Conservation (phyloP, 441 rosid species). For the Mallotus japonicus region DNA sequence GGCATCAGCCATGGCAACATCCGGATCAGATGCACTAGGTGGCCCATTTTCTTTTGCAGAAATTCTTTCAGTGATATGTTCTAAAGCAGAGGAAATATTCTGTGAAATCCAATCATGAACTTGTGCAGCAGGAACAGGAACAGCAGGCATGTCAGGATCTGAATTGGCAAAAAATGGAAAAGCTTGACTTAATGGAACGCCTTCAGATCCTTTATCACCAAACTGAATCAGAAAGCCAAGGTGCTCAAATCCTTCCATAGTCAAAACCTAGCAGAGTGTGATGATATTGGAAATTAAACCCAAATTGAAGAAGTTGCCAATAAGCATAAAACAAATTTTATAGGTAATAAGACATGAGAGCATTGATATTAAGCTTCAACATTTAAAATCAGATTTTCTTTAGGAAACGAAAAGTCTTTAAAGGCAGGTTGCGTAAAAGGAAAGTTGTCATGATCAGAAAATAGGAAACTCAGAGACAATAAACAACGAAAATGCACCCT, state of each 20-base stretch:
- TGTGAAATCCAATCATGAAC: slow-evolving; percentile 90
- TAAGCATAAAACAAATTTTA: slow-evolving; percentile 4
- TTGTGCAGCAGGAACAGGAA: slow-evolving; percentile 84
- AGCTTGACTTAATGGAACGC: slow-evolving; percentile 74
- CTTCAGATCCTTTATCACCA: slow-evolving; percentile 86
- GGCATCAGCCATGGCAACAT: slow-evolving; percentile 92
- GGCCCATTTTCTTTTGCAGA: slow-evolving; percentile 91
- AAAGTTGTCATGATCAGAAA: background rate
- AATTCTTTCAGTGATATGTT: slow-evolving; percentile 71
- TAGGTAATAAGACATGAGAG: background rate
- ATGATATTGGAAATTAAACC: slow-evolving; percentile 26
- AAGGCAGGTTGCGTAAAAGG: background rate
- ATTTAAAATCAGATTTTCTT: no score
- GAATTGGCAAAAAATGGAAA: slow-evolving; percentile 96
- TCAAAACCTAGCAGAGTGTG: slow-evolving; percentile 61
- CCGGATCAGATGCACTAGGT: slow-evolving; percentile 66
- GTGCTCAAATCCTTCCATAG: slow-evolving; percentile 95
- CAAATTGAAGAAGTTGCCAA: slow-evolving; percentile 13
- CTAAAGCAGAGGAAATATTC: slow-evolving; percentile 74
- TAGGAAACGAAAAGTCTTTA: background rate
- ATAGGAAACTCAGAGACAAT: background rate
- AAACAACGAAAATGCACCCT: background rate
- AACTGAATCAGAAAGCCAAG: slow-evolving; percentile 91
- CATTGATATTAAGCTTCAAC: no score
- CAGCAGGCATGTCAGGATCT: slow-evolving; percentile 98